Evolutionary conservation across 495 filamentous ascomycete genomes (phyloP).

Genomic region (Aspergillus coremiiformis): DNA sequence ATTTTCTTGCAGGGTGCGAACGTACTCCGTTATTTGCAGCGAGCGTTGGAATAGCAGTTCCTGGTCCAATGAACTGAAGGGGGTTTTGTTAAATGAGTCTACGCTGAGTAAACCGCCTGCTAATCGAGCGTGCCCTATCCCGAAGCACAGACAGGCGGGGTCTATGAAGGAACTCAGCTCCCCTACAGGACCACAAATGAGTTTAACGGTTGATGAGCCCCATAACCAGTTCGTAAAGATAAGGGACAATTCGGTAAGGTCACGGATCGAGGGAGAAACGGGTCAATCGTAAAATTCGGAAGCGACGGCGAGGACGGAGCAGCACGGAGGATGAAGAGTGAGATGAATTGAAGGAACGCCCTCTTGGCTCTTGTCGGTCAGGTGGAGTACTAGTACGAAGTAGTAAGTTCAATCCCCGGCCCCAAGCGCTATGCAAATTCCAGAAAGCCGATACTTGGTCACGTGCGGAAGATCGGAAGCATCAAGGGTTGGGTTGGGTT

Average conservation of each 20-base stretch:
- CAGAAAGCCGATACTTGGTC: slow-evolving; percentile 14
- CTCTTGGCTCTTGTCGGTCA: slow-evolving; percentile 17
- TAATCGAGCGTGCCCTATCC: slow-evolving; percentile 26
- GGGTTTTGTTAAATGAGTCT: slow-evolving; percentile 19
- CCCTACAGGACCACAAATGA: slow-evolving; percentile 14
- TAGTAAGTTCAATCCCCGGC: slow-evolving; percentile 6
- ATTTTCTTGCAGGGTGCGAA: slow-evolving; percentile 7
- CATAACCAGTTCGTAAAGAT: slow-evolving; percentile 8
- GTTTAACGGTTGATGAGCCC: slow-evolving; percentile 10
- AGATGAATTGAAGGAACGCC: slow-evolving; percentile 15
- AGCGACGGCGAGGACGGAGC: not conserved
- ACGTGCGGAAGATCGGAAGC: slow-evolving; percentile 15
- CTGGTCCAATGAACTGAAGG: slow-evolving; percentile 6
- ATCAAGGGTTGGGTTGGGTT: not conserved
- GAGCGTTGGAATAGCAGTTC: not conserved
- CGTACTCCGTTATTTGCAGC: not conserved
- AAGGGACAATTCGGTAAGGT: not conserved
- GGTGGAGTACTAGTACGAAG: slow-evolving; percentile 24
- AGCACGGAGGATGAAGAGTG: slow-evolving; percentile 3
- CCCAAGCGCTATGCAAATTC: slow-evolving; percentile 17
- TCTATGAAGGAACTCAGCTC: slow-evolving; percentile 21
- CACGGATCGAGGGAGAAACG: not conserved
- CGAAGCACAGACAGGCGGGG: slow-evolving; percentile 32
- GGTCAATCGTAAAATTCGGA: not conserved
- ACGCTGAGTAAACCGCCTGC: slow-evolving; percentile 26